Evolutionary conservation across 495 filamentous ascomycete species (phyloP).

Genomic region (Penicillium maclennaniae): DNA sequence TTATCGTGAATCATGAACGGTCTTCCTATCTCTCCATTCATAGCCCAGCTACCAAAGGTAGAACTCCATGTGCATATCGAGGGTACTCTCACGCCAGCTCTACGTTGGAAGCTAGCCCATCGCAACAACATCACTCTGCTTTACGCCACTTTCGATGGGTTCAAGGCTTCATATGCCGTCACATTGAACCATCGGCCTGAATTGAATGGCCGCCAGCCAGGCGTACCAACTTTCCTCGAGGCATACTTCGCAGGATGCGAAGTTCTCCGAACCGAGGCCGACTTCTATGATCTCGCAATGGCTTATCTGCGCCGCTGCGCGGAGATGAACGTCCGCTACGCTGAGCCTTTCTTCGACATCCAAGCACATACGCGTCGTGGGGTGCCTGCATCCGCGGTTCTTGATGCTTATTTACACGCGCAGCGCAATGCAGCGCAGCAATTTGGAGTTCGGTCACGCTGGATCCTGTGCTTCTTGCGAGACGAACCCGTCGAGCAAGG

Average conservation of each 20-base stretch:
- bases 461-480: constrained; percentile 43
- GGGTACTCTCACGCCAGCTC: constrained; percentile 37
- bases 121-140: constrained; percentile 35
- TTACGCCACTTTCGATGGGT: constrained; percentile 28
- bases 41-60: constrained; percentile 36
- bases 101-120: constrained; percentile 35
- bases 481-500: constrained; percentile 28
- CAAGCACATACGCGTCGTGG: constrained; percentile 41
- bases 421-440: constrained; percentile 24
- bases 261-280: constrained; percentile 33
- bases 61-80: constrained; percentile 46
- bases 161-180: constrained; percentile 29
- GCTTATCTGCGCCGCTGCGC: constrained; percentile 30
- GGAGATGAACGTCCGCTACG: constrained; percentile 39
- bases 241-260: constrained; percentile 40
- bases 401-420: constrained; percentile 35
- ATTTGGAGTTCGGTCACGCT: constrained; percentile 28
- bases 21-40: constrained; percentile 28
- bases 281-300: constrained; percentile 44
- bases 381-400: constrained; percentile 26
- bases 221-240: constrained; percentile 38
- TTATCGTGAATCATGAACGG: constrained; percentile 24
- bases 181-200: constrained; percentile 33
- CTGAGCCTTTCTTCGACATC: constrained; percentile 43
- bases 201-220: constrained; percentile 29